Evolutionary conservation across 371 early-diverging fungal species (phyloP).

Genomic region (Apophysomyces sp.): DNA sequence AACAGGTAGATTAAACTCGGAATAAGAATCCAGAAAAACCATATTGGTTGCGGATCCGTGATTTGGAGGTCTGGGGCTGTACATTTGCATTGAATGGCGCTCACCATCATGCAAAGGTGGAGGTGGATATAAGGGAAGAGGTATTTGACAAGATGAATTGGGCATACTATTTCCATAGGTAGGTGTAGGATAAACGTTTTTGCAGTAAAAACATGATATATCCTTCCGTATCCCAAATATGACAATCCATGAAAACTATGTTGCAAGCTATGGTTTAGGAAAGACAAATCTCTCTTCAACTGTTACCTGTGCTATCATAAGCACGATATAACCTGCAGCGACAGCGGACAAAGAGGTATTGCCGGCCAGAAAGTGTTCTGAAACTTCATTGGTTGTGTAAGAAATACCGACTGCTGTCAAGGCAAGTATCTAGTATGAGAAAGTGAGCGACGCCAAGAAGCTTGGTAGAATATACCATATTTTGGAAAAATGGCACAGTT

Average conservation of each 20-base stretch:
- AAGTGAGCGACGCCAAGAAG: background rate
- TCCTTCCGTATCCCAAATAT: constrained; percentile 33
- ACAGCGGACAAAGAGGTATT: constrained; percentile 16
- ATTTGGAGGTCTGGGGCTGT: background rate
- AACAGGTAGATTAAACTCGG: constrained; percentile 36
- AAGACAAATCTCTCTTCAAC: background rate
- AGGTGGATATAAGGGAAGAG: background rate
- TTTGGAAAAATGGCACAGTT: constrained; percentile 15
- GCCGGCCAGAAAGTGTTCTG: constrained; percentile 15
- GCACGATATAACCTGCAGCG: constrained; percentile 32
- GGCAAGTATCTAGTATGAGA: constrained; percentile 23
- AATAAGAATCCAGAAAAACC: constrained; percentile 29
- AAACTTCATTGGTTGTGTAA: constrained; percentile 29
- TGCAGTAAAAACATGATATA: constrained; percentile 4
- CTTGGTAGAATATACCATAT: constrained; percentile 16
- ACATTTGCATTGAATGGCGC: background rate
- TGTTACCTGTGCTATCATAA: constrained; percentile 31
- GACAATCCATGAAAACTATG: constrained; percentile 36
- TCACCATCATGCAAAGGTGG: background rate
- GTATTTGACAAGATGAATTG: background rate
- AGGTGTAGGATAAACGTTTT: background rate
- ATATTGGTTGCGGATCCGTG: constrained; percentile 18
- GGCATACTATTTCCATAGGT: background rate
- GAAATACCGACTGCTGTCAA: constrained; percentile 34
- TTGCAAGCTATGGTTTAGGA: background rate